Base-by-base conservation (phyloP, 805 yeast species). In the Spathaspora sp. region DNA sequence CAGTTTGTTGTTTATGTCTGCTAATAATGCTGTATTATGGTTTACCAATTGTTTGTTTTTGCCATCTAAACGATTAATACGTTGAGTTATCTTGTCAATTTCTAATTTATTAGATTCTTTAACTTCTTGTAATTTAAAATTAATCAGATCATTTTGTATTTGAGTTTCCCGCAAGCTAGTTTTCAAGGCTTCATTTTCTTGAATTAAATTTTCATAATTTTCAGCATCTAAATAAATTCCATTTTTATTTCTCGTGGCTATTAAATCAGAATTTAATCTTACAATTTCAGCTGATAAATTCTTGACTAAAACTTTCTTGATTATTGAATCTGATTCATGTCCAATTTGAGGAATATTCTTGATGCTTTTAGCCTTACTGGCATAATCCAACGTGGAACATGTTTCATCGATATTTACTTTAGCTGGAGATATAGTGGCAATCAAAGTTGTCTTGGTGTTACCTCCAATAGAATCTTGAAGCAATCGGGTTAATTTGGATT, bases 381-480 rank as follows among this genome's bases (percentile, higher is more conserved):
- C 97, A 65, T 91, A 91, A 57, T 89, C 94, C 48, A 91, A 73
- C 0, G 97, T 91, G 57, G 94, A 87, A 43, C 86, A 65, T 0
- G 97, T 88, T 64, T 91, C 97, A 28, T 87, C 92, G n/a, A 82
- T 70, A 53, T 86, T 87, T 28, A 81, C 74, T 53, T 79, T 79
- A 0, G 96, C 96, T 0, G 97, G 96, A 7, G 96, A 88, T 1
- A 91, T 78, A 0, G 96, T 91, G 1, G 97, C 96, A 23, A 91
- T 87, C 51, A 91, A 76, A 31, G 92, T 85, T 0, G 97, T 91
- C 61, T 88, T 87, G 0, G 97, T 90, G 51, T 83, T 78, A 1
- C 97, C 97, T 1, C 97, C 97, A 3, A 92, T 72, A 0, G 92
- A 86, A 60, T 87, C 94, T 60, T 88, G 92, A 40, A 88, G 68